These are phyloP conservation scores for Lachancea fermentati DNA, from an alignment of 805 yeast species.

Conservation along the genomic window DNA sequence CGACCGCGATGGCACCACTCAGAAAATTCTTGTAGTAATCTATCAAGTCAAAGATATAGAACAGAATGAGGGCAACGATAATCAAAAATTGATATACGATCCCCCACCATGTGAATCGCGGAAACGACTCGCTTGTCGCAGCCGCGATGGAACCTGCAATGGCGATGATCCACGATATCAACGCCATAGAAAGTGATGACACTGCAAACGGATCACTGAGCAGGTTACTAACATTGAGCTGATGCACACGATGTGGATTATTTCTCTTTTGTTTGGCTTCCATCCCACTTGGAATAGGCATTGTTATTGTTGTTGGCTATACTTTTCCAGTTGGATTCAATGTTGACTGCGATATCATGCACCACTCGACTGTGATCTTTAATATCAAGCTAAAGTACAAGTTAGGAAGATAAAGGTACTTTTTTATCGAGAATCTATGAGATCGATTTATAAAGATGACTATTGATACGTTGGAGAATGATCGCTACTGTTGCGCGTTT, in stretches of 20 bases:
- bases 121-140: constrained; percentile 44
- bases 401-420: too few relatives aligned
- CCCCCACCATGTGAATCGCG: constrained; percentile 96
- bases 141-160: constrained; percentile 78
- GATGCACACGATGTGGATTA: constrained; percentile 25
- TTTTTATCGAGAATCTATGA: too few relatives aligned
- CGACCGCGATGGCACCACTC: constrained; percentile 45
- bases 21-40: constrained; percentile 58
- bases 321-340: not conserved
- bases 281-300: constrained; percentile 20
- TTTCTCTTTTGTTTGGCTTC: constrained; percentile 23
- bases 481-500: too few relatives aligned
- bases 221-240: constrained; percentile 42
- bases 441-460: too few relatives aligned
- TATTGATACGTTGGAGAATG: too few relatives aligned
- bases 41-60: constrained; percentile 57
- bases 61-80: constrained; percentile 43
- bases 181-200: constrained; percentile 67
- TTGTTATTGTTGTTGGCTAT: constrained; percentile 1
- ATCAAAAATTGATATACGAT: constrained; percentile 69
- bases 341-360: not conserved
- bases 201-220: constrained; percentile 85
- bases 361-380: not conserved
- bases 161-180: constrained; percentile 81
- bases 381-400: too few relatives aligned